Evolutionary conservation across 805 yeast genomes (phyloP), one percentile per base, ranked within the genome.

Genomic region (Ogataea haglerorum): DNA sequence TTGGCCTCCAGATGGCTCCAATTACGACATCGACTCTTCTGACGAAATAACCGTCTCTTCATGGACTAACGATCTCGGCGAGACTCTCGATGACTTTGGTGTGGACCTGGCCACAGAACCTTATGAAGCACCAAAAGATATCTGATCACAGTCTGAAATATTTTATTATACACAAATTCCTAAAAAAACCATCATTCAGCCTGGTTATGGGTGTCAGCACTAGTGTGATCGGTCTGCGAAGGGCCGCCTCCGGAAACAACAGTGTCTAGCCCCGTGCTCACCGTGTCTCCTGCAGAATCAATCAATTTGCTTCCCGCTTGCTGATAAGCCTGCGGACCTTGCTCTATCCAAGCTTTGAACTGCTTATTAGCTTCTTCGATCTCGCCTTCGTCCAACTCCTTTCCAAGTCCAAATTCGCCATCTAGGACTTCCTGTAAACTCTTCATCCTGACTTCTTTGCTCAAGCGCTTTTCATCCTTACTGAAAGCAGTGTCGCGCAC

Each of bases 1-100:
- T 2, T 91, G 97, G 95, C 99, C 99, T 1, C 95, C 96, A 1
- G 95, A 88, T 63, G 89, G 87, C 5, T 80, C 53, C 1, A 56
- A 29, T 16, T 29, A 56, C n/a, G 58, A 14, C 6, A 16, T 16
- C 3, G 24, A 18, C 1, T 30, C 19, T 6, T 33, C 19, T 13
- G 40, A 34, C 5, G 38, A 39, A 25, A 34, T 21, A 2, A 40
- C 46, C 9, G 48, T 38, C n/a, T 47, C 47, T 22, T 42, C 42
- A 26, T 90, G 95, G 95, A 63, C 61, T 41, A 88, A 85, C 57
- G 80, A 73, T 13, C 72, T 82, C 58, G 99, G 99, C n/a, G 97
- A 91, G 54, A 73, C 74, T 10, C 65, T 91, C 33, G 74, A 73
- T 28, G 96, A 88, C 61, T 90, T 78, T 59, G 98, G 98, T 0